Evolutionary conservation across 208 protist species (phyloP), one percentile per base, ranked within the genome.

Genomic region (Acanthamoeba sp.): DNA sequence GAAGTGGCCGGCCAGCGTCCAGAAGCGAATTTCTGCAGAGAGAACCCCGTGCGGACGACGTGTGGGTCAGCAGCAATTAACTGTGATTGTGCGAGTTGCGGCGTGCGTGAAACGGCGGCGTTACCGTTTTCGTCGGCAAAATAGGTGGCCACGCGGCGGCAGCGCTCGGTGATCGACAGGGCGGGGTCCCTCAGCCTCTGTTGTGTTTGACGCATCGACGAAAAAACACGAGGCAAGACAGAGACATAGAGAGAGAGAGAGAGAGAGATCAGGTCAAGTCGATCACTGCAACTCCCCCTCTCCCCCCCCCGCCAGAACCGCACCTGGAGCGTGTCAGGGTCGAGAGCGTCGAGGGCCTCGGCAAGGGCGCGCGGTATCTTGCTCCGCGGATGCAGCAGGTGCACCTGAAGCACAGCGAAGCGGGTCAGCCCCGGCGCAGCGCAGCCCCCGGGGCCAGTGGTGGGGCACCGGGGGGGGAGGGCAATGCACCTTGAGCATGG

Each of bases 1-100:
- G 34, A 57, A 66, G 32, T 89, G 50, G 9, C 42, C 24, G 29
- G 82, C 82, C 40, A 89, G 82, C 38, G 82, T 89, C 82, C 82
- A 89, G 55, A 89, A 89, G 6, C 82, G 45, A 16, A 89, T 42
- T 14, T 89, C 82, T 89, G 45, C 20, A 62, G 3, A 62, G 24
- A n/a, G 6, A 55, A 55, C 16, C 16, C 6, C 45, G 5, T 7
- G 5, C 45, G 18, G 12, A 48, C 42, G 12, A 50, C 9, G 45
- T 50, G 10, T 14, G 18, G 45, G 45, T 2, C 10, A 48, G n/a
- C n/a, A 59, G 55, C 12, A 59, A 59, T 59, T 5, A 27, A 59
- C 22, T 55, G 22, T 59, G 2, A 59, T 59, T 5, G 22, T 22
- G 55, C 12, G 6, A 59, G 2, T 24, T 2, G 45, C 3, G 6